Evolutionary conservation across 768 basidiomycete genomes (phyloP).

Genomic region (Russula vinacea): DNA sequence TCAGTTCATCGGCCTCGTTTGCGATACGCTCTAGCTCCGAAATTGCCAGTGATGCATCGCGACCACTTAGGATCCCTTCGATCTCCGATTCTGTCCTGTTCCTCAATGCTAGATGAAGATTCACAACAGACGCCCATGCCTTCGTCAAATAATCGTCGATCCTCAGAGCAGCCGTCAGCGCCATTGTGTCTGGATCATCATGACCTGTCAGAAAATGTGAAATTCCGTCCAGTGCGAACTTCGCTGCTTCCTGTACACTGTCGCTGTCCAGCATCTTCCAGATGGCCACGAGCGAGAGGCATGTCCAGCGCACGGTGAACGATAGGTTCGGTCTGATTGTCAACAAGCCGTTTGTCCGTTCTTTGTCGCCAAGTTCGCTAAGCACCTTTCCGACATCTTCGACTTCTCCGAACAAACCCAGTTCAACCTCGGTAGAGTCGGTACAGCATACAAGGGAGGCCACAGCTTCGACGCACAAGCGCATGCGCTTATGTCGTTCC

Average conservation of each 20-base stretch:
- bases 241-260: neutral
- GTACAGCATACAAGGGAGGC: neutral
- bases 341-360: neutral
- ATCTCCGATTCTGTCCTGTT: neutral
- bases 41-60: neutral
- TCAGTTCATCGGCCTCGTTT: neutral
- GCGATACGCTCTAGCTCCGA: neutral
- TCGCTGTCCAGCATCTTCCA: neutral
- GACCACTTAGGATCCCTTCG: neutral
- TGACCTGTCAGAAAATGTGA: neutral
- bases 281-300: neutral
- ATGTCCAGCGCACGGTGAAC: neutral
- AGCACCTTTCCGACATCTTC: neutral
- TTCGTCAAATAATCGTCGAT: neutral
- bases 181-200: neutral
- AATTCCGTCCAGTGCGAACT: constrained; percentile 2
- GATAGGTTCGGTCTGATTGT: neutral
- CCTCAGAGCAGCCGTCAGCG: neutral
- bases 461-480: neutral
- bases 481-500: neutral
- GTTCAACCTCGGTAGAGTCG: neutral
- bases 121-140: neutral
- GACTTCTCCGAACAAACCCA: neutral
- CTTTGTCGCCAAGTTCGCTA: neutral
- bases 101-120: constrained; percentile 6